Conservation (phyloP, 345 rosid genomes). For the Eucalyptus tenuipes region DNA sequence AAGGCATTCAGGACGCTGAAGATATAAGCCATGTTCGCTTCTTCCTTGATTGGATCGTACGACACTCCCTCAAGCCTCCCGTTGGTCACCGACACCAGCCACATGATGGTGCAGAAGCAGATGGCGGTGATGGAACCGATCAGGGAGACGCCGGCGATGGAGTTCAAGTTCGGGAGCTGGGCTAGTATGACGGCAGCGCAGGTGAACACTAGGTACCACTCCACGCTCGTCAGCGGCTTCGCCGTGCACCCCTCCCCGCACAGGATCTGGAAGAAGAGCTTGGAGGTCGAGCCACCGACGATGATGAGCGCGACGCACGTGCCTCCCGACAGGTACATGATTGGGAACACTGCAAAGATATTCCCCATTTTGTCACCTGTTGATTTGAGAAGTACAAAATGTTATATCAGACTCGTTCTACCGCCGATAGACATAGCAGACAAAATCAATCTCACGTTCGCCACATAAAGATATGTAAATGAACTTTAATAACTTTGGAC, state of each 20-base stretch:
- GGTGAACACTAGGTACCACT: constrained; percentile 23
- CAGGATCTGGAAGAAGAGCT: constrained; percentile 6
- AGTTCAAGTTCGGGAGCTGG: constrained; percentile 16
- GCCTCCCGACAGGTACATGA: constrained; percentile 11
- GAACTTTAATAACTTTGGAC: not conserved
- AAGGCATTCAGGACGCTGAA: constrained; percentile 2
- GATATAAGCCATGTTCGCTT: not conserved
- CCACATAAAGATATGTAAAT: not conserved
- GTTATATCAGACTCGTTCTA: not conserved
- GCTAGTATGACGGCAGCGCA: constrained; percentile 3
- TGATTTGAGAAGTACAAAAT: not conserved
- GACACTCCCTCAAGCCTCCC: constrained; percentile 9
- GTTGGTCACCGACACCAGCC: constrained; percentile 9
- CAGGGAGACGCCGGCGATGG: constrained; percentile 10
- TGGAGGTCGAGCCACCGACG: constrained; percentile 9
- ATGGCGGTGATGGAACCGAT: constrained; percentile 12
- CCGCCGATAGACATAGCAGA: not conserved
- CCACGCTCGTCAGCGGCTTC: not conserved
- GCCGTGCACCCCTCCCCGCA: constrained; percentile 1
- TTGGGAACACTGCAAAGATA: constrained; percentile 3
- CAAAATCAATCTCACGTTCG: not conserved
- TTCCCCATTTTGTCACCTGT: constrained; percentile 10
- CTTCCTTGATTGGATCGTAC: constrained; percentile 5
- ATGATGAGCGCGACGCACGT: constrained; percentile 8
- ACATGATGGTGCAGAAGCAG: constrained; percentile 9